These are phyloP conservation scores for Lavandula angustifolia DNA, from an alignment of 257 asterid genomes.

Conservation along the genomic window DNA sequence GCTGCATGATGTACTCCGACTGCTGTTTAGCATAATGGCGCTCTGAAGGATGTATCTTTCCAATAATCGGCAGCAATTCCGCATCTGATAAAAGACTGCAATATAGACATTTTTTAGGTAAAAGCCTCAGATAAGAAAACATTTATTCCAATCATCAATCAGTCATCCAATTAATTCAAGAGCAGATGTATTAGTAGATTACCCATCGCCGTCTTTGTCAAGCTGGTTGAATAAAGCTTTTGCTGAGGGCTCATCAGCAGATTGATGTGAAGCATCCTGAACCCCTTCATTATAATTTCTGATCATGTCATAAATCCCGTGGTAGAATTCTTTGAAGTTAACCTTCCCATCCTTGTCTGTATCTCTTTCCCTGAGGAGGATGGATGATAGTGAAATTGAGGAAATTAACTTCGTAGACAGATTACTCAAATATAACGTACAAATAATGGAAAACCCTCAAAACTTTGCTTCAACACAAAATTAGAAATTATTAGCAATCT, in stretches of 20 bases:
- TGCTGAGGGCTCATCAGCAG: slow-evolving; percentile 73
- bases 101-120: slow-evolving; percentile 18
- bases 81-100: slow-evolving; percentile 70
- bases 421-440: neutral
- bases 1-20: slow-evolving; percentile 80
- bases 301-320: slow-evolving; percentile 78
- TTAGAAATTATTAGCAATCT: slow-evolving; percentile 1
- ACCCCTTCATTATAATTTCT: slow-evolving; percentile 76
- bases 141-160: slow-evolving; percentile 9
- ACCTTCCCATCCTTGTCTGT: slow-evolving; percentile 80
- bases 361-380: slow-evolving; percentile 76
- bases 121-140: slow-evolving; percentile 16
- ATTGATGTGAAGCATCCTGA: slow-evolving; percentile 49
- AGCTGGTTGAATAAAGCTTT: slow-evolving; percentile 70
- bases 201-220: slow-evolving; percentile 96
- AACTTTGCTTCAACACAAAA: slow-evolving; percentile 3
- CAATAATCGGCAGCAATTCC: slow-evolving; percentile 80
- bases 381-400: neutral
- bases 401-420: slow-evolving; percentile 17
- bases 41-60: slow-evolving; percentile 91
- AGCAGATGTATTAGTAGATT: slow-evolving; percentile 29
- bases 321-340: slow-evolving; percentile 85
- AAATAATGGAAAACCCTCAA: slow-evolving; percentile 6
- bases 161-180: slow-evolving; percentile 3
- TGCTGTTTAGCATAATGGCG: slow-evolving; percentile 88